These are phyloP conservation scores for Lentinula boryana DNA, from an alignment of 768 basidiomycete genomes.

Conservation along the genomic window DNA sequence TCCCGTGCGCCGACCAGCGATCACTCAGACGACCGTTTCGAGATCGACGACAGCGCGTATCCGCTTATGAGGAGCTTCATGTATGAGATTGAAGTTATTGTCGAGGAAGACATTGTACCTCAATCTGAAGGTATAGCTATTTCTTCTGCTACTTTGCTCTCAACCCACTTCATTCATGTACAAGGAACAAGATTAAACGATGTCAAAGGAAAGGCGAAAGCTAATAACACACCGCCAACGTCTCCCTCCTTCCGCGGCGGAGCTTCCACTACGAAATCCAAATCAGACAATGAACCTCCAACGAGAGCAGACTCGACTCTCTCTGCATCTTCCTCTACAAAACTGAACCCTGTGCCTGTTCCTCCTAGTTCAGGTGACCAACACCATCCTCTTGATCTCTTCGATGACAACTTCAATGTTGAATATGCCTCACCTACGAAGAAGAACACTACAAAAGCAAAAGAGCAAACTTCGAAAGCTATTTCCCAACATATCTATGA, in stretches of 20 bases:
- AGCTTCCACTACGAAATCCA: not conserved
- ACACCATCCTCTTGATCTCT: not conserved
- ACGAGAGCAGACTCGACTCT: not conserved
- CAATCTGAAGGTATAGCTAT: not conserved
- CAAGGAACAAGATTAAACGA: not conserved
- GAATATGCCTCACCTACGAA: slow-evolving; percentile 4
- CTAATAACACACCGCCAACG: not conserved
- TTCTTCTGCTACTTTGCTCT: not conserved
- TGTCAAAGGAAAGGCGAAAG: not conserved
- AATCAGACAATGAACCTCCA: not conserved
- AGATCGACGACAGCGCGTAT: slow-evolving; percentile 1
- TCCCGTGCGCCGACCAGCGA: not conserved
- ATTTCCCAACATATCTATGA: not conserved
- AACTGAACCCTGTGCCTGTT: not conserved
- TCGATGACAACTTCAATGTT: not conserved
- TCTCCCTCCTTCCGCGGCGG: not conserved
- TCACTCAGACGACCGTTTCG: not conserved
- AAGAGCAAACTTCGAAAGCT: not conserved
- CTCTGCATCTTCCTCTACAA: not conserved
- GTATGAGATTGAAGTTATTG: not conserved
- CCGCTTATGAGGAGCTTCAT: not conserved
- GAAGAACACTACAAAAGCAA: not conserved
- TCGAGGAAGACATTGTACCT: not conserved
- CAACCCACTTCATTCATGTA: not conserved
- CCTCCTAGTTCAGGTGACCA: not conserved